Evolutionary conservation across 179 eudicot genomes (phyloP).

Genomic region (Gypsophila paniculata): DNA sequence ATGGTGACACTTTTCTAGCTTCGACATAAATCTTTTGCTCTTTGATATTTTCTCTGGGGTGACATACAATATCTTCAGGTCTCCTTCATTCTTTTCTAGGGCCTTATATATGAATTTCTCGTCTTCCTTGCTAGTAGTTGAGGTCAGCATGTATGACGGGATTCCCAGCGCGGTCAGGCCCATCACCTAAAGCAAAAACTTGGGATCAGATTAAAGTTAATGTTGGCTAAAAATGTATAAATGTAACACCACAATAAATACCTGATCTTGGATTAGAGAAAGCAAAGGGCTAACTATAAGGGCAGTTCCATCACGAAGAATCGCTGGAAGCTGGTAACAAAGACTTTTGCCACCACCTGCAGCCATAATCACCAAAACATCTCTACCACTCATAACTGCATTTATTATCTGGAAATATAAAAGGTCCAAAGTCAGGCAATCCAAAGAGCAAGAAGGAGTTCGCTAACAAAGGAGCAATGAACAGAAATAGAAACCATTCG

Average conservation of each 20-base stretch:
- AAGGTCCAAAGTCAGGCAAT: conserved; percentile 11
- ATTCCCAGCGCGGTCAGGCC: conserved; percentile 90
- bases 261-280: conserved; percentile 99
- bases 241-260: conserved; percentile 19
- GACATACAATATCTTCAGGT: conserved; percentile 82
- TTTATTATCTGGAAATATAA: conserved; percentile 60
- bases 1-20: conserved; percentile 95
- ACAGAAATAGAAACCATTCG: background rate
- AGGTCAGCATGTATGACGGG: conserved; percentile 83
- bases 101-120: conserved; percentile 88
- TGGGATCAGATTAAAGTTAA: conserved; percentile 17
- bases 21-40: conserved; percentile 98
- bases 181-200: conserved; percentile 64
- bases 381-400: conserved; percentile 85
- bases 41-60: conserved; percentile 97
- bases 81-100: conserved; percentile 89
- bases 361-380: conserved; percentile 96
- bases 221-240: background rate
- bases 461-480: background rate
- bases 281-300: conserved; percentile 96
- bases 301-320: conserved; percentile 71
- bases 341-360: conserved; percentile 99
- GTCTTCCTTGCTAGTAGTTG: conserved; percentile 75
- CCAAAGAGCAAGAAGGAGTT: background rate
- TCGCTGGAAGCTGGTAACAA: conserved; percentile 97